Percentiles rank a stretch among this genome's conserved stretches.
Evolutionary conservation across 2,329 filamentous ascomycete species (phyloP).

Genomic region (Nigrograna mackinnonii): DNA sequence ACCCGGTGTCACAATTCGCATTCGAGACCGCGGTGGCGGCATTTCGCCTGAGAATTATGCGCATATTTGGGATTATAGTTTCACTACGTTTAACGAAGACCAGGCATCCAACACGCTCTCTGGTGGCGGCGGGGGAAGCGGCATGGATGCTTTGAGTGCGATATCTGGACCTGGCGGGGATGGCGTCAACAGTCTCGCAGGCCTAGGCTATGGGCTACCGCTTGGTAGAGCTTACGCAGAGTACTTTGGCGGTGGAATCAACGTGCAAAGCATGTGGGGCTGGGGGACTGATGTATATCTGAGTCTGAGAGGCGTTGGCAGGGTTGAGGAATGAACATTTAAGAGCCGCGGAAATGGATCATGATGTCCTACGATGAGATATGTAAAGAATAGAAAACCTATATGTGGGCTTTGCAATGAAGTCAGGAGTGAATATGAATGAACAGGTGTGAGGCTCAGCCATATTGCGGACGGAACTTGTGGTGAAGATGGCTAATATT

Average conservation of each 20-base stretch:
- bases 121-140: constrained; percentile 32
- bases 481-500: too few species aligned
- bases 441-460: too few species aligned
- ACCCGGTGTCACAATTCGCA: constrained; percentile 90
- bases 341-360: too few species aligned
- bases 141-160: constrained; percentile 71
- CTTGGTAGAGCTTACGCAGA: constrained; percentile 92
- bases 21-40: constrained; percentile 92
- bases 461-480: too few species aligned
- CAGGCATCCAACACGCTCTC: constrained; percentile 51
- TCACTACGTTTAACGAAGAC: constrained; percentile 87
- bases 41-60: constrained; percentile 82
- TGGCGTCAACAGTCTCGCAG: constrained; percentile 79
- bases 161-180: constrained; percentile 74
- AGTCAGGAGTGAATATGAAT: too few species aligned
- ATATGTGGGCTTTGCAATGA: too few species aligned
- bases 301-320: constrained; percentile 63
- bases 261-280: constrained; percentile 92
- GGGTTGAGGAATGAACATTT: constrained; percentile 33
- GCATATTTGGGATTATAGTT: constrained; percentile 96
- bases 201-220: constrained; percentile 89
- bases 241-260: constrained; percentile 95
- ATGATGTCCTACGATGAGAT: too few species aligned
- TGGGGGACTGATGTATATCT: constrained; percentile 80
- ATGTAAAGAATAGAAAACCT: too few species aligned